Conservation (phyloP, 768 basidiomycete species). For the Suillus alpinus region DNA sequence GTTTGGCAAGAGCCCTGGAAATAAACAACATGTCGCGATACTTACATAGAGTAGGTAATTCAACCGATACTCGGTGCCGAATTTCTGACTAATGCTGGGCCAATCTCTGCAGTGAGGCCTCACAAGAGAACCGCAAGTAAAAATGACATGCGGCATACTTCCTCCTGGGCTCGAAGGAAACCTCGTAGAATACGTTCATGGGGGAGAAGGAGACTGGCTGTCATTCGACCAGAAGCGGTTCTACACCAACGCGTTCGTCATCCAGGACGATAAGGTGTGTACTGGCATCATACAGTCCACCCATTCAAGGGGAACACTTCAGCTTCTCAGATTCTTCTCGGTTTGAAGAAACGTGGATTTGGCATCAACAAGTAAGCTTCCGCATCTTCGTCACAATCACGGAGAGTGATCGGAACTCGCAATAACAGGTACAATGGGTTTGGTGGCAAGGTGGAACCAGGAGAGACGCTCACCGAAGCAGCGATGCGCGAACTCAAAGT, state of each 20-base stretch:
- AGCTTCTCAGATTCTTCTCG: constrained; percentile 66
- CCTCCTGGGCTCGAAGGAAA: constrained; percentile 46
- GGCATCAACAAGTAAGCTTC: constrained; percentile 52
- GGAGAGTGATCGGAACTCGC: background rate
- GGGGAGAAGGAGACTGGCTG: constrained; percentile 48
- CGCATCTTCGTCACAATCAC: background rate
- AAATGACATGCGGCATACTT: constrained; percentile 9
- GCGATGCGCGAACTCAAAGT: constrained; percentile 76
- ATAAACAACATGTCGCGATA: background rate
- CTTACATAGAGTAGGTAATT: background rate
- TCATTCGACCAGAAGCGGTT: constrained; percentile 37
- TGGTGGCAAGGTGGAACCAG: constrained; percentile 80
- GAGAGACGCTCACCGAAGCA: constrained; percentile 66
- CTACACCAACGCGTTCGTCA: constrained; percentile 73
- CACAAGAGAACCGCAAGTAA: background rate
- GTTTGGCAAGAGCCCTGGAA: background rate
- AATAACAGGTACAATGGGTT: constrained; percentile 80
- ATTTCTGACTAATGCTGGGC: background rate
- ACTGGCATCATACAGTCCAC: background rate
- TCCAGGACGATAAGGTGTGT: constrained; percentile 48
- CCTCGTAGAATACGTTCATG: constrained; percentile 34
- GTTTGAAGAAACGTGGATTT: constrained; percentile 78
- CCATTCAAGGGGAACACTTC: constrained; percentile 20
- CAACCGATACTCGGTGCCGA: constrained; percentile 1
- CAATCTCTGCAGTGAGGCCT: background rate